Evolutionary conservation across 805 yeast species (phyloP), one percentile per base, ranked within the genome.

Genomic region (Kurtzmaniella fragi): DNA sequence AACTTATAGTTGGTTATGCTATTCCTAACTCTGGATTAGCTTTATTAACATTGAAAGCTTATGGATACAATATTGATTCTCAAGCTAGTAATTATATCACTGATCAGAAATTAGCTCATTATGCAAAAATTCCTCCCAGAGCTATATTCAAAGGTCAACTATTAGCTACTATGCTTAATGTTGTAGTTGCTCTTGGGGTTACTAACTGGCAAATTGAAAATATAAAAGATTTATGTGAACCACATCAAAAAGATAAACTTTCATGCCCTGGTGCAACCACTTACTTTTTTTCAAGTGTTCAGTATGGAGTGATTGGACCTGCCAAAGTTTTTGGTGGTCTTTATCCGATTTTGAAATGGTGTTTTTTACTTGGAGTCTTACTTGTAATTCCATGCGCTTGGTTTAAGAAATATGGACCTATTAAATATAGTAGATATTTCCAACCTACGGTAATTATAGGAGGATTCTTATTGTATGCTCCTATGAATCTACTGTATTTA

Each of bases 1-100:
- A 82, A 52, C 61, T 82, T 43, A 70, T 82, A 32, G 75, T 77
- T 20, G 88, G 87, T 2, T 81, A 78, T 54, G 70, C 81, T 43
- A 64, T 76, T 10, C 86, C 85, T 3, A 85, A 66, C 37, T 64
- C 70, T 4, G 73, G 87, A 1, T 57, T 78, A 13, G 83, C 84
- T 1, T 70, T 78, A 59, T 77, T 83, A 20, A 67, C 70, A 1
- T 52, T 68, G 37, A 68, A 68, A 42, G 59, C 68, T 28, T 68
- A 52, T 49, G 73, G 73, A 5, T 74, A 77, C 36, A 80, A 78
- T 50, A 76, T 79, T 44, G 82, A 77, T 51, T 73, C 74, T 23
- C 85, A 80, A 57, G 84, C 86, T 10, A 78, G 79, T 43, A 72
- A 66, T 50, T 82, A 75, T 46, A 70, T 66, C 16, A 57, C 67